Evolutionary conservation across 371 early-diverging fungal genomes (phyloP), one percentile per base, ranked within the genome.

Genomic region (Circinella umbellata): DNA sequence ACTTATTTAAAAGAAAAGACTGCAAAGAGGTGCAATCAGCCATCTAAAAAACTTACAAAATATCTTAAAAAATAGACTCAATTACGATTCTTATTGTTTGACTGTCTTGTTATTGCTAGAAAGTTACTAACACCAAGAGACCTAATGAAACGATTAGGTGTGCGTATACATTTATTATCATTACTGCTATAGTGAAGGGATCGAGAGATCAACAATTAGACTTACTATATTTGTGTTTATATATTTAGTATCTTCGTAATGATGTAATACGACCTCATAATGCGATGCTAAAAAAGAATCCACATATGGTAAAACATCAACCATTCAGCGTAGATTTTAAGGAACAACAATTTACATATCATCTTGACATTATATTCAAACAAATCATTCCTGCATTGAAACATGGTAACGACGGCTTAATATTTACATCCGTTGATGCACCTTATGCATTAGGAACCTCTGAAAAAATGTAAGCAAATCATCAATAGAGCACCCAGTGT

Each of bases 351-450:
- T 80, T 86, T 60, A 89, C 93, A 5, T 92, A 94, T 74, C 90
- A 86, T 48, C 76, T 91, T 7, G 80, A 86, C 11, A 75, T 75
- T 27, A 84, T 95, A 35, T 83, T 91, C 63, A 78, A 80, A 39
- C 85, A 92, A n/a, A 85, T 91, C 17, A 92, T 95, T 46, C 92
- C 93, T 1, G 78, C 76, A 9, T 81, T 98, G 38, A 88, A 89
- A 72, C 99, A 99, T 83, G 92, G 94, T 62, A 96, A 88, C 47
- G 99, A 99, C 77, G 99, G 99, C 0, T 79, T 99, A 4, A 98
- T 99, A 54, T 99, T 99, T 76, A 99, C 99, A 0, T 91, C 98
- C 4, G 88, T 88, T 4, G 77, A 81, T n/a, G 92, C 95, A 3
- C 90, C 94, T 34, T 99, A 99, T 78, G 73, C 72, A 0, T 75